Evolutionary conservation across 1,284 basidiomycete species (phyloP).

Genomic region (Phylloboletellus chloephorus): DNA sequence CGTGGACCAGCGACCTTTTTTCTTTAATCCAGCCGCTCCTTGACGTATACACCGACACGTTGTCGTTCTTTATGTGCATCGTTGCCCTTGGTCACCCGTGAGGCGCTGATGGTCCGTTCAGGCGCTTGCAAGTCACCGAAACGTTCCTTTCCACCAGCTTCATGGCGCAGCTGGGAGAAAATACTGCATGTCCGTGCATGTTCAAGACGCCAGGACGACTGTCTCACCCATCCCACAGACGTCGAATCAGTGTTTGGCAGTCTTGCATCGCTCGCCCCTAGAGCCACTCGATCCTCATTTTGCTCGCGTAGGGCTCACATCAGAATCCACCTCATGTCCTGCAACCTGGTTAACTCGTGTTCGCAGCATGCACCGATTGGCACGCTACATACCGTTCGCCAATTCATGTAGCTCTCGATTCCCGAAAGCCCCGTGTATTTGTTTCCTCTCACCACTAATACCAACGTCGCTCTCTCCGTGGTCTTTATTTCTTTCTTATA

Average conservation of each 20-base stretch:
- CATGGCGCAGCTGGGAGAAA: constrained; percentile 10
- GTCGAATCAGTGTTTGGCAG: constrained; percentile 16
- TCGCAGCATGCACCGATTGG: constrained; percentile 30
- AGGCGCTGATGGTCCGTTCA: constrained; percentile 5
- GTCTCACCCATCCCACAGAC: constrained; percentile 2
- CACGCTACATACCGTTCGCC: constrained; percentile 25
- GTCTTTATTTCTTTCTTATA: constrained; percentile 23
- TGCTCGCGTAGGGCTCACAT: constrained; percentile 32
- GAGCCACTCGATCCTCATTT: constrained; percentile 35
- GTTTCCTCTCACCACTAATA: constrained; percentile 30
- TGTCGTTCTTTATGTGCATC: constrained; percentile 7
- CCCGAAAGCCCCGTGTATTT: constrained; percentile 26
- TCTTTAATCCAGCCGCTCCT: constrained; percentile 11
- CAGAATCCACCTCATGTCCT: constrained; percentile 34
- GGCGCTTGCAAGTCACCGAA: constrained; percentile 5
- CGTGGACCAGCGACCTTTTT: constrained; percentile 5
- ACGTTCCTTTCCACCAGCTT: constrained; percentile 9
- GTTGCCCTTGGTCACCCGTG: constrained; percentile 1
- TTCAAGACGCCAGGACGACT: constrained; percentile 9
- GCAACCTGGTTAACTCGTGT: constrained; percentile 36
- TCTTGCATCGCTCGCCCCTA: constrained; percentile 29
- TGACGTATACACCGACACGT: constrained; percentile 28
- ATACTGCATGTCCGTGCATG: constrained; percentile 4
- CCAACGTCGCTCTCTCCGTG: constrained; percentile 26
- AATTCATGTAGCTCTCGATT: constrained; percentile 27